Conservation (phyloP, 495 filamentous ascomycete genomes). For the Penicillium subrubescens region DNA sequence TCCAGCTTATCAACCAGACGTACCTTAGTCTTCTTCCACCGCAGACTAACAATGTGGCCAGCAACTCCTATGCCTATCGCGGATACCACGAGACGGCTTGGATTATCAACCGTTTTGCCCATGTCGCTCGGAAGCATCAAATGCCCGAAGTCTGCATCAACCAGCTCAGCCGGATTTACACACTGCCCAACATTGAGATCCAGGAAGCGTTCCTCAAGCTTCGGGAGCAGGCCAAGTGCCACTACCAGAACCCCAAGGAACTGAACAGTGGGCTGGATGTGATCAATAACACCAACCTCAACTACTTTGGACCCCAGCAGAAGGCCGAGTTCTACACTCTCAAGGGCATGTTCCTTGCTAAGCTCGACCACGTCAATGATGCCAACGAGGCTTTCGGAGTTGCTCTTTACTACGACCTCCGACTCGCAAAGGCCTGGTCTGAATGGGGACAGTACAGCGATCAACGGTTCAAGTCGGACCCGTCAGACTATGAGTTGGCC, state of each 20-base stretch:
- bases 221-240: slow-evolving; percentile 95
- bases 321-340: slow-evolving; percentile 99
- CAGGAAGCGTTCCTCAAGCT: slow-evolving; percentile 98
- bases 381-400: slow-evolving; percentile 93
- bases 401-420: slow-evolving; percentile 92
- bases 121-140: slow-evolving; percentile 95
- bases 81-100: slow-evolving; percentile 99
- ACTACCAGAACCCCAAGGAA: slow-evolving; percentile 93
- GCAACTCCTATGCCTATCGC: slow-evolving; percentile 92
- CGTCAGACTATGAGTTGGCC: slow-evolving; percentile 74
- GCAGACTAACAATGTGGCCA: slow-evolving; percentile 73
- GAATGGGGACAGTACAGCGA: slow-evolving; percentile 99
- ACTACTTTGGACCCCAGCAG: slow-evolving; percentile 93
- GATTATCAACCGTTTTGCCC: slow-evolving; percentile 99
- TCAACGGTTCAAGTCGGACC: slow-evolving; percentile 86
- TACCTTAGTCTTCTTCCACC: slow-evolving; percentile 86
- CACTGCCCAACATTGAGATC: slow-evolving; percentile 98
- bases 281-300: slow-evolving; percentile 99
- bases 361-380: slow-evolving; percentile 83
- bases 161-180: slow-evolving; percentile 96
- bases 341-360: slow-evolving; percentile 99
- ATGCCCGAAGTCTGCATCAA: slow-evolving; percentile 96
- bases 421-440: slow-evolving; percentile 95
- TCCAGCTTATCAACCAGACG: slow-evolving; percentile 91
- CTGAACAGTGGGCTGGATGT: slow-evolving; percentile 92